Evolutionary conservation across 345 rosid genomes (phyloP), one percentile per base, ranked within the genome.

Genomic region (Gossypioides kirkii): DNA sequence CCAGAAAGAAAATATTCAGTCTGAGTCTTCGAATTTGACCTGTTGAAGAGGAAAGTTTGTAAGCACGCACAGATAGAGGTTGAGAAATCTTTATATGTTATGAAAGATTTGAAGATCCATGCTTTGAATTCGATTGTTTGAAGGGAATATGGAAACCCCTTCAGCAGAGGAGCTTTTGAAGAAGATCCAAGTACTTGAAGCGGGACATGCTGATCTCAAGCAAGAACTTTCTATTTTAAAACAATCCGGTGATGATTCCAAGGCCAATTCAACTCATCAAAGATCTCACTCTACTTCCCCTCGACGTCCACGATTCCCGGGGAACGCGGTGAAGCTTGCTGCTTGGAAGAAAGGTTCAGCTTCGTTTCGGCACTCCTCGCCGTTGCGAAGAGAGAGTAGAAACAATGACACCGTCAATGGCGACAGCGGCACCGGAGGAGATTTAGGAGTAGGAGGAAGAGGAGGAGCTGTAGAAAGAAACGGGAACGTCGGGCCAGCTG

Each of bases 221-320:
- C 81, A 86, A 52, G 94, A 95, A 91, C 87, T 95, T 89, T 85
- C 94, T 3, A 88, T 74, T 84, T 89, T 95, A 69, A 87, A 70
- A 74, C 84, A 85, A 13, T 79, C 90, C 0, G 74, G 79, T 25
- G 86, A 84, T 73, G 69, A 78, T 77, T 55, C 82, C 12, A 74
- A 70, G 63, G 45, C 61, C 25, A 60, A 42, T 16, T 50, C 68
- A 0, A 8, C 76, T 52, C 88, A 77, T 42, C 96, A 86, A 73
- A 85, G 98, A 76, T 91, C 99, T 28, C 94, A 92, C 79, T 95
- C 99, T 12, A 87, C 86, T 2, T 92, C 99, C 36, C 98, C 96
- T 6, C 85, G 83, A 81, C 88, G 95, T 17, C 68, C 77, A 0
- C 82, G 83, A 47, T 74, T 82, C 23, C 59, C 74, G 32, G 61